Evolutionary conservation across 805 yeast genomes (phyloP).

Genomic region (Kodamaea sagamina): DNA sequence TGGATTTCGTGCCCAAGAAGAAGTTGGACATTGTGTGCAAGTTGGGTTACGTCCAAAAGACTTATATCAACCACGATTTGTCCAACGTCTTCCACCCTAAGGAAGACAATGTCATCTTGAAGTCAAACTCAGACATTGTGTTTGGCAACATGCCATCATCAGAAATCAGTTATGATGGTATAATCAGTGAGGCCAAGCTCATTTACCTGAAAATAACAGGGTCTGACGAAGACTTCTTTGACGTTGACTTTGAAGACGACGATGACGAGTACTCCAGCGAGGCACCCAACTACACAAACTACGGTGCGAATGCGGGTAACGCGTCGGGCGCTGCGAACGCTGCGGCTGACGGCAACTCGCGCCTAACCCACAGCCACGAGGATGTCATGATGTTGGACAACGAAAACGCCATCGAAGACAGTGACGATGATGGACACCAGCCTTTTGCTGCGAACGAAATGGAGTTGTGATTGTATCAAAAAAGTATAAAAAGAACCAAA

Average conservation of each 20-base stretch:
- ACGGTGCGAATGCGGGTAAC: conserved; percentile 8
- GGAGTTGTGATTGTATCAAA: conserved; percentile 32
- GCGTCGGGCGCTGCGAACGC: conserved; percentile 18
- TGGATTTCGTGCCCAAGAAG: conserved; percentile 80
- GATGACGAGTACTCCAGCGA: conserved; percentile 50
- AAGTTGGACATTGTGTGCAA: conserved; percentile 49
- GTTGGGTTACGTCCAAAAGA: conserved; percentile 41
- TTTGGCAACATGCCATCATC: conserved; percentile 69
- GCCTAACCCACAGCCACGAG: background rate
- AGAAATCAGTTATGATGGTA: conserved; percentile 90
- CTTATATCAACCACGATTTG: conserved; percentile 40
- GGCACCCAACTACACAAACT: conserved; percentile 5
- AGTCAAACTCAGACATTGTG: conserved; percentile 24
- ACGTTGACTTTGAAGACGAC: conserved; percentile 94
- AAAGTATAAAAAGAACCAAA: conserved; percentile 3
- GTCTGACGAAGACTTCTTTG: conserved; percentile 92
- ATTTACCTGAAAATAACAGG: conserved; percentile 83
- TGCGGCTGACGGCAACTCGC: conserved; percentile 7
- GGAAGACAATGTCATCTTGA: conserved; percentile 21
- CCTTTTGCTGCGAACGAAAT: conserved; percentile 48
- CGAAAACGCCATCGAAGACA: conserved; percentile 24
- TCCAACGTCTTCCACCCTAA: conserved; percentile 38
- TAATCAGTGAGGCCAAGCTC: conserved; percentile 75
- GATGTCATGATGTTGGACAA: conserved; percentile 15
- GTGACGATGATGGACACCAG: conserved; percentile 34